These are phyloP conservation scores for Solanum microdontum DNA, from an alignment of 257 asterid species.

Conservation along the genomic window DNA sequence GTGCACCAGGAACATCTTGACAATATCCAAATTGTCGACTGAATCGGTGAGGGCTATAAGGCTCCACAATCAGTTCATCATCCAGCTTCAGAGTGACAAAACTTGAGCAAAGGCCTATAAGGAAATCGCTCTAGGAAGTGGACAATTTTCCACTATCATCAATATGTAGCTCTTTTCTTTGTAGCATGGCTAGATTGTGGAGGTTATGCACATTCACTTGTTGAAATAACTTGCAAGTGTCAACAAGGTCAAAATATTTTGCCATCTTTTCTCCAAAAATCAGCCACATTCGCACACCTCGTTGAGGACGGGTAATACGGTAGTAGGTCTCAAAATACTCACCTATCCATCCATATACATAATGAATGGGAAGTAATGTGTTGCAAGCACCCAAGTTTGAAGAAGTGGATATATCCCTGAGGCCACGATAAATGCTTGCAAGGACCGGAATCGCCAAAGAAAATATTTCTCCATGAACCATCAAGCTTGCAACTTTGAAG, in stretches of 20 bases:
- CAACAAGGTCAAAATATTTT: neutral
- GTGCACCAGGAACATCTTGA: neutral
- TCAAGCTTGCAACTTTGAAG: neutral
- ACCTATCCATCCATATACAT: neutral
- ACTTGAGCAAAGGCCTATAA: neutral
- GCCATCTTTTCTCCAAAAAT: neutral
- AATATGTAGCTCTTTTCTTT: neutral
- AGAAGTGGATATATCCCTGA: neutral
- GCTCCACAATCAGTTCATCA: neutral
- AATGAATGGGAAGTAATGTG: neutral
- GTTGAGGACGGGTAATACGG: neutral
- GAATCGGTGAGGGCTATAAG: neutral
- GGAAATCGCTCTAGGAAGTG: neutral
- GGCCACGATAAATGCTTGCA: neutral
- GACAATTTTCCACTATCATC: neutral
- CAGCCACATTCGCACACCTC: neutral
- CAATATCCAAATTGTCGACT: neutral
- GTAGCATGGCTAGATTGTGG: neutral
- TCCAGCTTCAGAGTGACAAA: neutral
- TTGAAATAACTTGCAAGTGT: neutral
- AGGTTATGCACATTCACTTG: neutral
- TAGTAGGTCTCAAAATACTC: neutral
- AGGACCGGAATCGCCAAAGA: neutral
- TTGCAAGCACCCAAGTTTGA: neutral
- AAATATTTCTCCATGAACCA: neutral